A percentile compares a stretch with the other conserved stretches of the same genome.
Conservation (phyloP, 306 rosid species). For the Prunus dulcis region DNA sequence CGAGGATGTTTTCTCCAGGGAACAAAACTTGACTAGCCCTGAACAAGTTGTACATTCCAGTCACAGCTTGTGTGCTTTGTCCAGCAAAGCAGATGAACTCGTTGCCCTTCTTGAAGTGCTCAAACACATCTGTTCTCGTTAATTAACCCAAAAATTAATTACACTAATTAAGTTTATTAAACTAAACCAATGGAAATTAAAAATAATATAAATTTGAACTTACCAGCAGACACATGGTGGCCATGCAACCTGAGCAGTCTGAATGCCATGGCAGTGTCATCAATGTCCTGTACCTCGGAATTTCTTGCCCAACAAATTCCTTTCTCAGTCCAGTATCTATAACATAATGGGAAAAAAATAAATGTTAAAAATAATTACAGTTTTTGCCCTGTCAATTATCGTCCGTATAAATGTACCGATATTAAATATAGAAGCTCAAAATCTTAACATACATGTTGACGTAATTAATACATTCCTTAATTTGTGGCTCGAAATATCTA, state of each 20-base stretch:
- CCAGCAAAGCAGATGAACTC: conserved; percentile 77
- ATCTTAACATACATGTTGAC: conserved; percentile 43
- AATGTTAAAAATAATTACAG: too few species aligned
- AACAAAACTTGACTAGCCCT: conserved; percentile 66
- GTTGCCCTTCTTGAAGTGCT: conserved; percentile 63
- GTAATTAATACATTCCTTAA: conserved; percentile 56
- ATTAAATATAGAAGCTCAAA: background rate
- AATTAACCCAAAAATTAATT: background rate
- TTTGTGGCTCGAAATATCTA: conserved; percentile 52
- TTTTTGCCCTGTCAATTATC: too few species aligned
- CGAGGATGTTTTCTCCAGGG: conserved; percentile 69
- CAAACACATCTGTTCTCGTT: conserved; percentile 58
- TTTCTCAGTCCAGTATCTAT: conserved; percentile 67
- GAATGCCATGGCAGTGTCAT: conserved; percentile 91
- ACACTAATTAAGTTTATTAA: background rate
- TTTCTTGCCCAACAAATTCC: conserved; percentile 92
- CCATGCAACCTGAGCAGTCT: conserved; percentile 69
- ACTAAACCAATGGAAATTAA: background rate
- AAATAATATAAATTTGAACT: background rate
- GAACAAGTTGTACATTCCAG: conserved; percentile 73
- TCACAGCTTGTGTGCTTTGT: conserved; percentile 73
- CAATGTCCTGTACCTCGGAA: conserved; percentile 67
- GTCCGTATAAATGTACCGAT: too few species aligned
- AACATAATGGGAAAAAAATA: background rate
- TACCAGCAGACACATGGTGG: conserved; percentile 61